Evolutionary conservation across 2,329 filamentous ascomycete species (phyloP), one percentile per base, ranked within the genome.

Genomic region (Hypoxylon rubiginosum): DNA sequence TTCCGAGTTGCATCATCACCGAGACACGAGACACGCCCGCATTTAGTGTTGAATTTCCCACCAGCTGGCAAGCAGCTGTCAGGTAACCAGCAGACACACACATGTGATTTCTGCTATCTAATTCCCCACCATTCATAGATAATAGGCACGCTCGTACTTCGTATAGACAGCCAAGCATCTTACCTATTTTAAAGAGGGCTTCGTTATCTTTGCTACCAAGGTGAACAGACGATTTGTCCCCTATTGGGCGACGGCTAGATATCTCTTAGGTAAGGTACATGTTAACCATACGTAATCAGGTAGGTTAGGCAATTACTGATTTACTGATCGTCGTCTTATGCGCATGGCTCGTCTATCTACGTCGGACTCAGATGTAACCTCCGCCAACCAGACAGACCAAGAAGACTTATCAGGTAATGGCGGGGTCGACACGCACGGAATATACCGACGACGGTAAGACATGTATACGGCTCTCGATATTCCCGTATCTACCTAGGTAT

Each of bases 381-480:
- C 19, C 53, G 21, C 41, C 24, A 32, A 24, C 59, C 52, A 58
- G 51, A 49, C 48, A 56, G 19, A n/a, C 11, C 43, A 34, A 36
- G 24, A 32, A 26, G 21, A 34, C 53, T 58, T 63, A 66, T 66
- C 62, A 50, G 36, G n/a, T n/a, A n/a, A 55, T 43, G 28, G 59
- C 58, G 66, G 59, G 62, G 66, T 63, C 30, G 28, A 54, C 45
- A 52, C 13, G 46, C 45, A 52, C 13, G 46, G 24, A 41, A n/a
- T 5, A 32, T 26, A 46, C 50, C 57, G 57, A 62, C 48, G 53
- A 48, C 55, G 45, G 52, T 48, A 50, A 11, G 39, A 17, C 39
- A 32, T 49, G 39, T 62, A 21, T 34, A 28, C 19, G 46, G 45
- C 15, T 48, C 19, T 45, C 2, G 17, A 24, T 45, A 13, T 19